These are phyloP conservation scores for Spatholobus suberectus DNA, from an alignment of 306 rosid genomes.

Conservation along the genomic window DNA sequence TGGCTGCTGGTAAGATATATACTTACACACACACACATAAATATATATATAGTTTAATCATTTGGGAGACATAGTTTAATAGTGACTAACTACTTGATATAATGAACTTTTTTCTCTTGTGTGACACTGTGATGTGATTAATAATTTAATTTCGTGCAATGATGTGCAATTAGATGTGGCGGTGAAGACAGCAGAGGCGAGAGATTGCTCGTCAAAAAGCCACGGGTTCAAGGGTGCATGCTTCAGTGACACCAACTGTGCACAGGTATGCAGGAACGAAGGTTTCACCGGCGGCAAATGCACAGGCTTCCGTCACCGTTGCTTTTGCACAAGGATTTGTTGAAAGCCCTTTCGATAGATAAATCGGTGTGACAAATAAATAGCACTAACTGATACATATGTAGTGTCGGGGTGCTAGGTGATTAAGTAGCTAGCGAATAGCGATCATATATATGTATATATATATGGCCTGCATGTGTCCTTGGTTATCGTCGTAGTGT, in stretches of 20 bases:
- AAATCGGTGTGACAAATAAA: neutral
- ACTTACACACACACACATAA: too few species aligned
- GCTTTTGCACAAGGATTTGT: constrained; percentile 47
- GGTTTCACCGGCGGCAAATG: constrained; percentile 68
- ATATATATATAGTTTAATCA: too few species aligned
- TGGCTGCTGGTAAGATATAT: constrained; percentile 38
- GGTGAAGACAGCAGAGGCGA: constrained; percentile 44
- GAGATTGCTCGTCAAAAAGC: constrained; percentile 53
- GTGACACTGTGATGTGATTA: too few species aligned
- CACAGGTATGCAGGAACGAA: constrained; percentile 50
- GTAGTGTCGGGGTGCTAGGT: neutral
- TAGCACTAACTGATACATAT: neutral
- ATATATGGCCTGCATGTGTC: too few species aligned
- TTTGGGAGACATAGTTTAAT: too few species aligned
- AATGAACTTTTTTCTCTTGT: too few species aligned
- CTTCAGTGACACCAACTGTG: constrained; percentile 51
- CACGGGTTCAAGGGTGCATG: constrained; percentile 51
- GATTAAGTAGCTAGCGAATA: too few species aligned
- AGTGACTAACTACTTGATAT: too few species aligned
- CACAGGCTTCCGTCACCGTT: constrained; percentile 59
- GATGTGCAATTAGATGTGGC: constrained; percentile 26
- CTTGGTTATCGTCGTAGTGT: too few species aligned
- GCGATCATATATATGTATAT: too few species aligned
- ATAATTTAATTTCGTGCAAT: too few species aligned
- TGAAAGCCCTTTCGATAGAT: neutral